These are phyloP conservation scores for Salix brachista DNA, from an alignment of 345 rosid species.

Conservation along the genomic window DNA sequence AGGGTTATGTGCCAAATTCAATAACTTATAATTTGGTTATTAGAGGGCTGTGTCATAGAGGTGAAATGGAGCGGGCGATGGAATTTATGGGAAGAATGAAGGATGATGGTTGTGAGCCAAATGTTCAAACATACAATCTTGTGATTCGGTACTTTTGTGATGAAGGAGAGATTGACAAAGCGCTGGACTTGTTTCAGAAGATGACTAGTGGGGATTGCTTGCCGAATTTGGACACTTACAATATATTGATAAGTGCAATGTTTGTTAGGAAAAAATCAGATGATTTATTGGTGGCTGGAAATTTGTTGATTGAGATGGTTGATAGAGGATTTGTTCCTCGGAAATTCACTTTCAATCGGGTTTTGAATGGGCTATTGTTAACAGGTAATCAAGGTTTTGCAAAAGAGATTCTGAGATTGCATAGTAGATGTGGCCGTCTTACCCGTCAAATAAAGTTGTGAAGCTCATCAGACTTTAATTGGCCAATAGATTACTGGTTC, in stretches of 20 bases:
- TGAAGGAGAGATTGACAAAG: slow-evolving; percentile 65
- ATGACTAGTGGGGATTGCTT: slow-evolving; percentile 63
- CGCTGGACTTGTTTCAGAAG: slow-evolving; percentile 56
- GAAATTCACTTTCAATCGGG: slow-evolving; percentile 65
- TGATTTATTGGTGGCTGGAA: slow-evolving; percentile 77
- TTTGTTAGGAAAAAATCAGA: slow-evolving; percentile 75
- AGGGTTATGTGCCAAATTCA: slow-evolving; percentile 64
- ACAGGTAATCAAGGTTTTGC: slow-evolving; percentile 83
- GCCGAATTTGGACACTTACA: slow-evolving; percentile 86
- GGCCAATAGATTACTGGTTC: background rate
- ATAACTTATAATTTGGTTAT: slow-evolving; percentile 69
- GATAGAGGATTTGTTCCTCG: slow-evolving; percentile 85
- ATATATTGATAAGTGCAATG: slow-evolving; percentile 74
- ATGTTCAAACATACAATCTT: slow-evolving; percentile 75
- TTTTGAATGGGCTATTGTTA: slow-evolving; percentile 74
- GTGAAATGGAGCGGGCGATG: slow-evolving; percentile 57
- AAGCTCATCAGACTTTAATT: background rate
- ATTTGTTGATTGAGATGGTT: slow-evolving; percentile 80
- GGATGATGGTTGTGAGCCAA: slow-evolving; percentile 58
- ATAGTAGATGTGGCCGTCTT: slow-evolving; percentile 59
- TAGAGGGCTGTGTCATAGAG: slow-evolving; percentile 76
- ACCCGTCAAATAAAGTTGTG: slow-evolving; percentile 22
- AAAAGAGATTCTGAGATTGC: slow-evolving; percentile 65
- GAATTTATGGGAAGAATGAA: slow-evolving; percentile 63
- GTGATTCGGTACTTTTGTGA: slow-evolving; percentile 64